Base-by-base conservation (phyloP, 1,139 yeast species). In the Kluyveromyces marxianus region DNA sequence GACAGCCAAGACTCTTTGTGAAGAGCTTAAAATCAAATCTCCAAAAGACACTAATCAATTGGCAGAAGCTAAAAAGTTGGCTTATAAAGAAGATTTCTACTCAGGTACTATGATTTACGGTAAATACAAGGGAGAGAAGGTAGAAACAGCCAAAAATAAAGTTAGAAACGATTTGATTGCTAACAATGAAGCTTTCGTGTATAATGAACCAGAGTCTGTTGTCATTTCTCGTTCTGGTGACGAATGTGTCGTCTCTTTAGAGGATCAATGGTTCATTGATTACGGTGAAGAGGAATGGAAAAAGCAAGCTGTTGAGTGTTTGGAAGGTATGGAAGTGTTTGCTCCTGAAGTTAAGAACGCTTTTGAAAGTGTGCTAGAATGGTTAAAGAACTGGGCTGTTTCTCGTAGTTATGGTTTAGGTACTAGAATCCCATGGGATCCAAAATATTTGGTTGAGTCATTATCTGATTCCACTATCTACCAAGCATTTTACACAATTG, bases 301-400 rank as follows among this genome's bases (percentile, higher is more conserved):
- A 65, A 68, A 73, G n/a, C 78, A 79, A 66, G 95, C 97, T 47
- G 73, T 83, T 53, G 94, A 85, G 57, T 85, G 96, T 66, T 76
- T 94, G 55, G 75, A 73, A 40, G 65, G 69, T 54, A 82, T 94
- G 94, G 79, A 86, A 67, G 78, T 94, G 25, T 92, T 77, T 72
- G 75, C 83, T 45, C 74, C 82, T 48, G 98, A 92, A 72, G 87
- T 95, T 45, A 79, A 86, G 64, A 81, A 92, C 62, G 96, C 95
- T 5, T 90, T 92, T 61, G 96, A 90, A 69, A 92, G 90, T 68
- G 96, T 87, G 48, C 75, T 94, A 57, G 95, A 84, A 56, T 94
- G 99, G 99, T 79, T 94, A 64, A 87, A 85, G 71, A 90, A 89
- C 72, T 94, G 99, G 99, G 98, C 99, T 45, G 87, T 94, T 52